Base-by-base conservation (phyloP, 345 rosid species). In the Gossypium australe region DNA sequence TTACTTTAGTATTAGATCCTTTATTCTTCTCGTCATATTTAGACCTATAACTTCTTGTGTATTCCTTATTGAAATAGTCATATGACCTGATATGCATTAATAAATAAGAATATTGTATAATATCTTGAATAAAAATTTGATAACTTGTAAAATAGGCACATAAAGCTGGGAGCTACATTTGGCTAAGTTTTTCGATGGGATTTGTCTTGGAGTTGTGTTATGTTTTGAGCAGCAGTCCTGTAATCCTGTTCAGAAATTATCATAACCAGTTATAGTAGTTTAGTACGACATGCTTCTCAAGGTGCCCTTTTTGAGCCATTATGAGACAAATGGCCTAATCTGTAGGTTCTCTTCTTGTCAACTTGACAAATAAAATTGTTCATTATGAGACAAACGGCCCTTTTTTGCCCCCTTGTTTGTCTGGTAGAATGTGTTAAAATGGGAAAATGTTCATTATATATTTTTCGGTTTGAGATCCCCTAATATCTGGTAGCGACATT, bases 1-100 rank as follows among this genome's bases (percentile, higher is more conserved):
- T 57, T 29, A 71, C 61, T 67, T 75, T 56, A 29, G 18, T 57
- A 43, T 55, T 71, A 14, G 25, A 38, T 55, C 55, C 4, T 45
- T 57, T 25, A 22, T 73, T 48, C 45, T 43, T 75, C 51, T 80
- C 77, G 49, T 57, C 47, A 38, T 8, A 20, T 34, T 75, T 11
- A 57, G 38, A 52, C 22, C 49, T 27, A 48, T 82, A 27, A 34
- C 60, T 78, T 43, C 34, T 16, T 14, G 53, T 73, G 11, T 60
- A 47, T 16, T 45, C 67, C 45, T 17, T 24, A 24, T 18, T 25
- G 57, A 59, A 45, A 48, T 60, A 24, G 45, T 59, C 64, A 55
- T 18, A 11, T 18, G 60, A 71, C 45, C 7, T 70, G 16, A 2
- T 18, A 18, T 56, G 10, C 41, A 9, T 18, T 18, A 56, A 18